Evolutionary conservation across 2,329 filamentous ascomycete species (phyloP).

Genomic region (Elsinoe australis): DNA sequence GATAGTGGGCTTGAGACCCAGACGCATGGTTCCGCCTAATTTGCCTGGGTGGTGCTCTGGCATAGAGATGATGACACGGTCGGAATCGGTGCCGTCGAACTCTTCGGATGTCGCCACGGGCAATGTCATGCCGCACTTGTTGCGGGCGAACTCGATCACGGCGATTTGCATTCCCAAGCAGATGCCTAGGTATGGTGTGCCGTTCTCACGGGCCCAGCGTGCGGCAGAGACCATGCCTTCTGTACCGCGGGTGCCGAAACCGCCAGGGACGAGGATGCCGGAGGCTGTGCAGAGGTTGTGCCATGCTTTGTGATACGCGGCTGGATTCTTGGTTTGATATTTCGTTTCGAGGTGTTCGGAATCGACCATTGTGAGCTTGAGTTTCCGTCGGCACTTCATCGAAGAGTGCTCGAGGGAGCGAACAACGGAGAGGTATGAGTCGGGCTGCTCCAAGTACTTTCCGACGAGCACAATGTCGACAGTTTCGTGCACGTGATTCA

Average conservation of each 20-base stretch:
- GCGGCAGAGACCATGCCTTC: conserved; percentile 85
- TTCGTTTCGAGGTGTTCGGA: conserved; percentile 71
- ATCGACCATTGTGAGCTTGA: conserved; percentile 79
- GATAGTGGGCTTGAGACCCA: conserved; percentile 64
- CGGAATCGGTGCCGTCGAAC: conserved; percentile 51
- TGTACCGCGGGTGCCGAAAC: conserved; percentile 73
- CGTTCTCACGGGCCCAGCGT: conserved; percentile 78
- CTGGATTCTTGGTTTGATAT: conserved; percentile 54
- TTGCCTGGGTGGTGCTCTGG: conserved; percentile 72
- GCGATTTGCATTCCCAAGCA: conserved; percentile 91
- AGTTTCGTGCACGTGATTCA: conserved; percentile 58
- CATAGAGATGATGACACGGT: conserved; percentile 82
- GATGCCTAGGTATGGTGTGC: conserved; percentile 77
- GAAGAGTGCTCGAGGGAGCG: conserved; percentile 87
- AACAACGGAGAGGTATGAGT: conserved; percentile 75
- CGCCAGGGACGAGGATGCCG: conserved; percentile 62
- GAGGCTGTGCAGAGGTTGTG: conserved; percentile 21
- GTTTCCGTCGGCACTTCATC: conserved; percentile 73
- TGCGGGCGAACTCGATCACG: conserved; percentile 78
- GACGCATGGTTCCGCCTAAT: conserved; percentile 79
- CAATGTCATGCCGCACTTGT: conserved; percentile 56
- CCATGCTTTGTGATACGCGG: conserved; percentile 60
- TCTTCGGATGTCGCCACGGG: conserved; percentile 50
- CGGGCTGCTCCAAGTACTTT: conserved; percentile 79
- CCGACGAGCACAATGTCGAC: conserved; percentile 83